phyloP scores from a whole-genome alignment of 148 eudicot species.

The Arbutus unedo region DNA sequence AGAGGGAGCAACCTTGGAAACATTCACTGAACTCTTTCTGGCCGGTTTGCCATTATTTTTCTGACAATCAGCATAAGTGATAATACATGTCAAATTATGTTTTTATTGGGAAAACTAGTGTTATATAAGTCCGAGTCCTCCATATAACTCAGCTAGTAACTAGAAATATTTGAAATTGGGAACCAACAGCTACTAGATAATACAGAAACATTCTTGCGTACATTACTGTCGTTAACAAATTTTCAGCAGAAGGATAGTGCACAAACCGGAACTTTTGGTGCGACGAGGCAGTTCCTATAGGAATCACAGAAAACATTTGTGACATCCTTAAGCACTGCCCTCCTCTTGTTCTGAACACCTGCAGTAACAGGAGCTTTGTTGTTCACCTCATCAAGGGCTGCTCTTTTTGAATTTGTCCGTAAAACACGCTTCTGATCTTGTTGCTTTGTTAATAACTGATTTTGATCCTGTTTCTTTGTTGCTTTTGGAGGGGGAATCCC shows the following conservation, averaged over 20 bases:
- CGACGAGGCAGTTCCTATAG: slow-evolving; percentile 27
- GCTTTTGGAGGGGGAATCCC: slow-evolving; percentile 9
- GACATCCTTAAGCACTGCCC: slow-evolving; percentile 59
- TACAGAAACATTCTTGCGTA: background rate
- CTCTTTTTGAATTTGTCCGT: slow-evolving; percentile 41
- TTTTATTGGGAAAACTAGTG: background rate
- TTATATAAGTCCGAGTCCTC: background rate
- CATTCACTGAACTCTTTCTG: slow-evolving; percentile 33
- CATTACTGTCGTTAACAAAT: background rate
- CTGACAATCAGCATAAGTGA: slow-evolving; percentile 25
- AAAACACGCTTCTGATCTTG: slow-evolving; percentile 27
- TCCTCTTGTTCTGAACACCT: slow-evolving; percentile 41
- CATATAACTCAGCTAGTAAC: background rate
- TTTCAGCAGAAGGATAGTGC: slow-evolving; percentile 6
- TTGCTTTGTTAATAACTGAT: background rate
- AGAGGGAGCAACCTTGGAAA: slow-evolving; percentile 35
- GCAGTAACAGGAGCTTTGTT: slow-evolving; percentile 14
- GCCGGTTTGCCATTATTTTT: slow-evolving; percentile 32
- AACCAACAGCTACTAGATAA: background rate
- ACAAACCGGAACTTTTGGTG: slow-evolving; percentile 42
- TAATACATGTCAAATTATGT: background rate
- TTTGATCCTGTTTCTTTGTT: slow-evolving; percentile 25
- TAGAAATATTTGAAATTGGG: background rate
- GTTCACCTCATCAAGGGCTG: slow-evolving; percentile 47
- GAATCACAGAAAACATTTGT: slow-evolving; percentile 55